phyloP scores from a whole-genome alignment of 202 grass and related monocot genomes.

The Saccharum hybrid region DNA sequence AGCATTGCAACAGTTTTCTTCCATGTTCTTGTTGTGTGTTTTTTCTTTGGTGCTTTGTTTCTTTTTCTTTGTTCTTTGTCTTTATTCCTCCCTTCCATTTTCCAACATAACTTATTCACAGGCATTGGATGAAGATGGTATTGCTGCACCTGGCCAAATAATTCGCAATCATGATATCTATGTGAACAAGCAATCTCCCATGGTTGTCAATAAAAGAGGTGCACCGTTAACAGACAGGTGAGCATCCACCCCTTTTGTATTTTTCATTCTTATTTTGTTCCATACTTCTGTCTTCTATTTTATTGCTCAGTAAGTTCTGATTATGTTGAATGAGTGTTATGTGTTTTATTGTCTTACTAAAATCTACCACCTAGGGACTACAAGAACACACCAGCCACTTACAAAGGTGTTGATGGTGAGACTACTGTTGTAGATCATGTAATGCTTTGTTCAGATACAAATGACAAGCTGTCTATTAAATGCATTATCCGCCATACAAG shows the following conservation, averaged over 20 bases:
- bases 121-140: conserved; percentile 90
- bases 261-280: conserved; percentile 13
- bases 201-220: conserved; percentile 35
- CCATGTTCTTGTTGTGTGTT: neutral
- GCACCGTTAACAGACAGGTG: conserved; percentile 50
- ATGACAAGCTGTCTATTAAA: conserved; percentile 85
- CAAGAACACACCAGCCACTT: conserved; percentile 55
- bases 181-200: conserved; percentile 79
- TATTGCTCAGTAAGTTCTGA: conserved; percentile 13
- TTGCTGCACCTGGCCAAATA: conserved; percentile 88
- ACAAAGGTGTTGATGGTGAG: conserved; percentile 94
- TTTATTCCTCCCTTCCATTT: too few species aligned
- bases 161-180: conserved; percentile 93
- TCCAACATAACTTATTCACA: conserved; percentile 42
- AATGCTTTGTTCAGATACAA: conserved; percentile 85
- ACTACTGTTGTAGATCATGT: conserved; percentile 88
- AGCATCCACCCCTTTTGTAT: conserved; percentile 1
- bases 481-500: conserved; percentile 91
- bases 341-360: too few species aligned
- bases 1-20: neutral
- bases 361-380: conserved; percentile 51
- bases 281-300: neutral
- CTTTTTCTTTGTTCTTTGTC: too few species aligned
- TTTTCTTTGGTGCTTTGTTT: neutral
- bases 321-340: conserved; percentile 28